Base-by-base conservation (phyloP, 2,329 filamentous ascomycete genomes). In the Penicillium brasilianum region DNA sequence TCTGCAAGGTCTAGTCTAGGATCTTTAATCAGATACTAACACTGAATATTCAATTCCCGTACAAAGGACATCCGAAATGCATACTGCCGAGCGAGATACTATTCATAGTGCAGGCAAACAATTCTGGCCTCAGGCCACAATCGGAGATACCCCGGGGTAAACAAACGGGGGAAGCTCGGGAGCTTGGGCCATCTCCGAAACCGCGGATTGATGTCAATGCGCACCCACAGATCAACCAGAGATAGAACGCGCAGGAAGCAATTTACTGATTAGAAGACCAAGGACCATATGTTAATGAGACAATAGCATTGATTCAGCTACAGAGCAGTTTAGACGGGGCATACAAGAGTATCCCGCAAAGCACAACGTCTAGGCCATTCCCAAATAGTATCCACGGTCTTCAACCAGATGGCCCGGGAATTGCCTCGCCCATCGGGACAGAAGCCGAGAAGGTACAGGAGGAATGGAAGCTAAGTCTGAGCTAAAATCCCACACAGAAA, bases 131-230 rank as follows among this genome's bases (percentile, higher is more conserved):
- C 25, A 56, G 60, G 60, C 60, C 11, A 22, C 7, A 7, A 48
- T 43, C 56, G 56, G 51, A 62, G 60, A 61, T 62, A 49, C 59
- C 61, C 58, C 61, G n/a, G 46, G n/a, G 55, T 58, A 58, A 62
- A 62, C 55, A 56, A 58, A 59, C 20, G 55, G 55, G 44, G 50
- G 50, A 53, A 60, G 57, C 62, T 62, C 51, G 55, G 59, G 60
- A 60, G 57, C 62, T 60, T 58, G 60, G 59, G 57, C 60, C 59
- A 65, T 25, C 41, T 46, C 53, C 41, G 41, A 28, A 25, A 37
- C 25, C 52, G 32, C 50, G 39, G n/a, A 30, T n/a, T 46, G 30
- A 34, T 16, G n/a, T 36, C n/a, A 52, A 13, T 5, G 16, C 18
- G 22, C n/a, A 14, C 28, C 34, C 32, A 20, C 32, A 14, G 49